Conservation (phyloP, 805 yeast species). For the Teunomyces kruisii region DNA sequence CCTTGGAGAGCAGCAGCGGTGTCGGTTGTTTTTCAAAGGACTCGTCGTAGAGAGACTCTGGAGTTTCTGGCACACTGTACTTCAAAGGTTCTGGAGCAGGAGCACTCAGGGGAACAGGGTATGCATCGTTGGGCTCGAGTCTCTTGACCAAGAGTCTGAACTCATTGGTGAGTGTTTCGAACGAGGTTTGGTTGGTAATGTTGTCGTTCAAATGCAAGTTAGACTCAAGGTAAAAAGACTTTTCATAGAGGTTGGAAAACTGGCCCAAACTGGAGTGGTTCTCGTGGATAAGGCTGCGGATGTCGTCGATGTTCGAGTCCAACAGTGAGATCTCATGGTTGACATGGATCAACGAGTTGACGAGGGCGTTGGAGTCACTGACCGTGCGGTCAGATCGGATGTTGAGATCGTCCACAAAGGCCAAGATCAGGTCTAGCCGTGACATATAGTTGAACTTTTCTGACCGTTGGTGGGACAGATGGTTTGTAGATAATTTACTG, state of each 20-base stretch:
- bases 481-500: too few relatives aligned
- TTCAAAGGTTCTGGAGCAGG: background rate
- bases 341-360: conserved; percentile 11
- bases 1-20: background rate
- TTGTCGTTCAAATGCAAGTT: conserved; percentile 30
- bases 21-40: background rate
- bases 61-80: background rate
- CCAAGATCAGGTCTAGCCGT: conserved; percentile 29
- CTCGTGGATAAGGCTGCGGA: conserved; percentile 19
- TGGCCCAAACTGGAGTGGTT: conserved; percentile 24
- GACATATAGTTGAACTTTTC: conserved; percentile 7
- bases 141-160: conserved; percentile 23
- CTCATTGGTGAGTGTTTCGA: conserved; percentile 29
- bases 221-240: conserved; percentile 34
- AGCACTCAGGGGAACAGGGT: background rate
- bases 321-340: conserved; percentile 9
- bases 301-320: conserved; percentile 30
- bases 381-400: conserved; percentile 23
- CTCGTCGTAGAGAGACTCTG: conserved; percentile 1
- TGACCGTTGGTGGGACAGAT: background rate
- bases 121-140: conserved; percentile 12
- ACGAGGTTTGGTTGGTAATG: conserved; percentile 30
- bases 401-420: conserved; percentile 32
- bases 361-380: conserved; percentile 22
- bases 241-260: conserved; percentile 31